Evolutionary conservation across 768 basidiomycete genomes (phyloP).

Genomic region (Rubroboletus satanas): DNA sequence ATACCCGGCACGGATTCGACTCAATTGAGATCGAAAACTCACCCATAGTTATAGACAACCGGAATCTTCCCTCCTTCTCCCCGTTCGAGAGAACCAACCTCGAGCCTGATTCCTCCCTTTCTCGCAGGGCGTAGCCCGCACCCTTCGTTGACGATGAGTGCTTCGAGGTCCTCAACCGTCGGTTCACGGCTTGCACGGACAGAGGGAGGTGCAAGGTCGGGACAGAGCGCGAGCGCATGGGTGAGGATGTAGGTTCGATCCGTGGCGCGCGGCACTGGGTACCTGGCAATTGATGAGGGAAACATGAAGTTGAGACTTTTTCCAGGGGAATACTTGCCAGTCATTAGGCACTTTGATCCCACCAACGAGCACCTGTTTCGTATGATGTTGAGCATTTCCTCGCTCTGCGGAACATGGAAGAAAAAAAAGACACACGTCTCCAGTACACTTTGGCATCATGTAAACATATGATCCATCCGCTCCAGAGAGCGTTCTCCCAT

Average conservation of each 20-base stretch:
- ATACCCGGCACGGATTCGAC: background rate
- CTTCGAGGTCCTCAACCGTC: slow-evolving; percentile 46
- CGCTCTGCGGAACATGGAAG: background rate
- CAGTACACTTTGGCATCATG: slow-evolving; percentile 35
- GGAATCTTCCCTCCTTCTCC: slow-evolving; percentile 36
- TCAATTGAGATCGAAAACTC: slow-evolving; percentile 18
- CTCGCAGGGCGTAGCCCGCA: slow-evolving; percentile 66
- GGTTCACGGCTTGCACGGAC: slow-evolving; percentile 43
- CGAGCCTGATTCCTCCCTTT: slow-evolving; percentile 64
- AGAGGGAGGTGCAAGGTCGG: slow-evolving; percentile 56
- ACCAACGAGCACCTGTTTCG: slow-evolving; percentile 49
- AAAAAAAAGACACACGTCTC: slow-evolving; percentile 35
- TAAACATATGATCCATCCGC: slow-evolving; percentile 33
- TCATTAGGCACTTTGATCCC: slow-evolving; percentile 57
- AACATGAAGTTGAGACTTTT: no score
- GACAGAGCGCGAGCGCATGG: slow-evolving; percentile 47
- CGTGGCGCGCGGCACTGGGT: slow-evolving; percentile 59
- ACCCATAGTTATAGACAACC: slow-evolving; percentile 66
- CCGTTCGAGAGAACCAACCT: slow-evolving; percentile 39
- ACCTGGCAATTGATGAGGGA: slow-evolving; percentile 37
- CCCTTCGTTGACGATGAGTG: slow-evolving; percentile 48
- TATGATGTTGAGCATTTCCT: background rate
- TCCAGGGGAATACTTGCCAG: slow-evolving; percentile 40
- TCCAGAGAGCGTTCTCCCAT: slow-evolving; percentile 32
- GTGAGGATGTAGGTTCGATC: slow-evolving; percentile 58